phyloP scores from a whole-genome alignment of 2,329 filamentous ascomycete genomes.

The Ceratocystiopsis sp. region DNA sequence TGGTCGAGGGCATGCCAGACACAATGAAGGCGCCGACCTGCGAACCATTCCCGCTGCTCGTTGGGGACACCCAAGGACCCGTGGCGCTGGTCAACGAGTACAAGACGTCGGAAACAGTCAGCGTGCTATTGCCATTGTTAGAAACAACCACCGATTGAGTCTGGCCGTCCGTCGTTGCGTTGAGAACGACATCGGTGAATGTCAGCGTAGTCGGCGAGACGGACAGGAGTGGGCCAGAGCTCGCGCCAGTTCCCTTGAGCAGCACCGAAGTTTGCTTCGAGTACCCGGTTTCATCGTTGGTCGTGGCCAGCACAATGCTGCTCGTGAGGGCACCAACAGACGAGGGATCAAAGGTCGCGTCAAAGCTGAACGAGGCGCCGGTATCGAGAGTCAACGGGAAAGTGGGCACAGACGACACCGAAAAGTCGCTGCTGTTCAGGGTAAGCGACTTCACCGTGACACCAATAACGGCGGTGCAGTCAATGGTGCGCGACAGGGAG shows the following conservation, averaged over 20 bases:
- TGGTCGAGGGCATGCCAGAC: conserved; percentile 24
- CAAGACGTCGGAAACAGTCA: conserved; percentile 26
- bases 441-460: conserved; percentile 23
- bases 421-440: conserved; percentile 21
- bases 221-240: conserved; percentile 25
- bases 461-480: conserved; percentile 29
- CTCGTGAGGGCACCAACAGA: conserved; percentile 30
- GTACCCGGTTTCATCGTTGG: conserved; percentile 27
- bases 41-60: conserved; percentile 15
- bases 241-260: conserved; percentile 31
- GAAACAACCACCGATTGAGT: conserved; percentile 27
- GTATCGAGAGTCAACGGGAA: conserved; percentile 17
- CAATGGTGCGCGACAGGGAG: conserved; percentile 20
- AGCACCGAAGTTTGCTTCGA: conserved; percentile 27
- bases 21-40: conserved; percentile 32
- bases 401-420: conserved; percentile 14
- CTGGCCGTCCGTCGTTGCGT: conserved; percentile 19
- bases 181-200: conserved; percentile 32
- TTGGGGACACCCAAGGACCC: conserved; percentile 25
- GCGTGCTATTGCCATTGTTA: conserved; percentile 29
- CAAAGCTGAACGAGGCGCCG: conserved; percentile 25
- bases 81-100: conserved; percentile 25
- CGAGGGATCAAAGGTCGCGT: conserved; percentile 26
- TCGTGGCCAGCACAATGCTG: conserved; percentile 29
- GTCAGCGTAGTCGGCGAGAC: conserved; percentile 30